phyloP scores from a whole-genome alignment of 2,329 filamentous ascomycete genomes.

The Huntiella abstrusa region DNA sequence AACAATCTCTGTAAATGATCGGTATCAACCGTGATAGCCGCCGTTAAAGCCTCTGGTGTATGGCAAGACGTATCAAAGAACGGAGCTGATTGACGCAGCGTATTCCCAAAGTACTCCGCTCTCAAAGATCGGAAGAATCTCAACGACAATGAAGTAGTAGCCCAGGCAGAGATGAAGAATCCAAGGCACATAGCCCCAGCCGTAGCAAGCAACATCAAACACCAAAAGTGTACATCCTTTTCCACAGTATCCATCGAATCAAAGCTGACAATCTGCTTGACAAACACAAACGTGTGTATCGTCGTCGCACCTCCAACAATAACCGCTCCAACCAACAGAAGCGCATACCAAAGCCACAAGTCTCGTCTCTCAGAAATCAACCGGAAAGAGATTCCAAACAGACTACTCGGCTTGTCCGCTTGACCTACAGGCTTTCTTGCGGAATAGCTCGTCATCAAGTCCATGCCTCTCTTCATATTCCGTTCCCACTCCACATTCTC shows the following conservation, averaged over 20 bases:
- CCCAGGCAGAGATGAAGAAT: conserved; percentile 16
- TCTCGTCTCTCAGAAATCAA: conserved; percentile 8
- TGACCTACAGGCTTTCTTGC: background rate
- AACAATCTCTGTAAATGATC: conserved; percentile 18
- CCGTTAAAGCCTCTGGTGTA: conserved; percentile 16
- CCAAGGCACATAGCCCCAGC: conserved; percentile 16
- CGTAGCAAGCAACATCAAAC: conserved; percentile 18
- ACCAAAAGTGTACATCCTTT: conserved; percentile 15
- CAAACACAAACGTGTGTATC: conserved; percentile 12
- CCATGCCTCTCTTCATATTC: conserved; percentile 5
- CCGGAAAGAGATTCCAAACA: conserved; percentile 7
- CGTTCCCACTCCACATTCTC: conserved; percentile 8
- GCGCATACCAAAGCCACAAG: conserved; percentile 11
- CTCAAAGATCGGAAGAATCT: conserved; percentile 14
- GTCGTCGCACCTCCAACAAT: conserved; percentile 10
- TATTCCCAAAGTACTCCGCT: conserved; percentile 16
- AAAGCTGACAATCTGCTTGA: conserved; percentile 11
- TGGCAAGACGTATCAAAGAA: conserved; percentile 18
- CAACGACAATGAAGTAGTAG: conserved; percentile 12
- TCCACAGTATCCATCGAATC: conserved; percentile 2
- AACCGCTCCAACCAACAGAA: conserved; percentile 8
- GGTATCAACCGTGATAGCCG: conserved; percentile 16
- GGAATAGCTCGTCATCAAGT: conserved; percentile 6
- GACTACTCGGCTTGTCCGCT: background rate
- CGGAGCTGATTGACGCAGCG: conserved; percentile 16